Percentiles rank a stretch among this genome's conserved stretches.
Conservation (phyloP, 2,329 filamentous ascomycete species). For the Aspergillus pseudoglaucus region DNA sequence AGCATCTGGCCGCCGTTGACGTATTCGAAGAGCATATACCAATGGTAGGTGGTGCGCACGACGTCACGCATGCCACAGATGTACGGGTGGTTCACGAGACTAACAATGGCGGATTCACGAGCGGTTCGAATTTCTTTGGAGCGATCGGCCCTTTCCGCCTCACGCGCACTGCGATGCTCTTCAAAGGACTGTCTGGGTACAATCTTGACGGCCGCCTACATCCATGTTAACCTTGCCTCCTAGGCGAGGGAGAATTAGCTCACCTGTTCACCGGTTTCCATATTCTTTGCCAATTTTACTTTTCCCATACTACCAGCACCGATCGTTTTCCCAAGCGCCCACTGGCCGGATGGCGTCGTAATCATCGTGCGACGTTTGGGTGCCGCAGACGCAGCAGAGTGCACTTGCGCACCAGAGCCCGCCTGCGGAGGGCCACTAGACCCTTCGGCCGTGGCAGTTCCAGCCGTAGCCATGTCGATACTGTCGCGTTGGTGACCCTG, state of each 20-base stretch:
- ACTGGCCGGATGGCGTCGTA: constrained; percentile 82
- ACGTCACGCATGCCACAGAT: constrained; percentile 95
- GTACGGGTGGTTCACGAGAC: constrained; percentile 86
- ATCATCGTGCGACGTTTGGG: constrained; percentile 68
- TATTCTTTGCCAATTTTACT: constrained; percentile 88
- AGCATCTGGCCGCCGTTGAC: constrained; percentile 99
- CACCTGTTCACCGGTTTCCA: constrained; percentile 86
- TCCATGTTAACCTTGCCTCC: constrained; percentile 4
- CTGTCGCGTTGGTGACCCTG: constrained; percentile 38
- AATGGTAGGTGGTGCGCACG: constrained; percentile 92
- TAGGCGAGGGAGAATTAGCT: constrained; percentile 20
- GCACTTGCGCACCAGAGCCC: constrained; percentile 26
- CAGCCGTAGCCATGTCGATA: constrained; percentile 41
- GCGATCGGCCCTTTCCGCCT: constrained; percentile 86
- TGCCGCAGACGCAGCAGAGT: constrained; percentile 32
- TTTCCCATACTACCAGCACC: constrained; percentile 98
- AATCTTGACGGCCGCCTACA: constrained; percentile 90
- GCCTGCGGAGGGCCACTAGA: constrained; percentile 47
- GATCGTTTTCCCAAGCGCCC: constrained; percentile 93
- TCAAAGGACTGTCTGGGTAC: constrained; percentile 85
- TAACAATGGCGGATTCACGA: constrained; percentile 92
- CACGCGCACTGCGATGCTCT: constrained; percentile 64
- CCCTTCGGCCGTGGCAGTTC: constrained; percentile 48
- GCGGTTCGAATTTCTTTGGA: constrained; percentile 95
- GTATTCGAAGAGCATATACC: constrained; percentile 99